Conservation (phyloP, 257 asterid genomes). For the Craterostigma plantagineum region DNA sequence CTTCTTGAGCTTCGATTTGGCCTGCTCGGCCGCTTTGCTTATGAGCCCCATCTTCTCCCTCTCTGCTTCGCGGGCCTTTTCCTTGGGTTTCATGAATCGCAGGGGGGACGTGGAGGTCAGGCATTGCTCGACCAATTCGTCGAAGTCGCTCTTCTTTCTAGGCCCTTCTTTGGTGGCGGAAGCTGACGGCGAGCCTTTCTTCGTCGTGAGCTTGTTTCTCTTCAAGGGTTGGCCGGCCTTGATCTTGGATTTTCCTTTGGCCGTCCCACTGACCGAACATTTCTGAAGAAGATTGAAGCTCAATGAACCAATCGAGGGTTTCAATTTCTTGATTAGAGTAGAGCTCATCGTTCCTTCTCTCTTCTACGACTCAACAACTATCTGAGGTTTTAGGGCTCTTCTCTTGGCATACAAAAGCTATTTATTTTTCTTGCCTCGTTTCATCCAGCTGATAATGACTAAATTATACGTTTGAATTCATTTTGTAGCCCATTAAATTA, state of each 20-base stretch:
- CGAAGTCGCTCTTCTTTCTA: constrained; percentile 33
- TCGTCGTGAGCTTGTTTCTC: constrained; percentile 41
- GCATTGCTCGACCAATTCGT: constrained; percentile 51
- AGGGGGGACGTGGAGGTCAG: constrained; percentile 47
- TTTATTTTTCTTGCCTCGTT: too few relatives aligned
- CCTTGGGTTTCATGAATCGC: constrained; percentile 63
- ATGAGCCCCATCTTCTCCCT: constrained; percentile 72
- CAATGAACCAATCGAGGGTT: constrained; percentile 24
- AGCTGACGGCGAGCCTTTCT: constrained; percentile 29
- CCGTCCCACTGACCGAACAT: constrained; percentile 79
- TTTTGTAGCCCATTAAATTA: too few relatives aligned
- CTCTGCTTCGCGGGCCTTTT: constrained; percentile 44
- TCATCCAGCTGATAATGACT: too few relatives aligned
- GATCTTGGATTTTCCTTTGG: constrained; percentile 69
- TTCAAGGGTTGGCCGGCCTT: constrained; percentile 47
- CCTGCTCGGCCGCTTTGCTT: constrained; percentile 46
- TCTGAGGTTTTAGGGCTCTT: too few relatives aligned
- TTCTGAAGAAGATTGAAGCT: constrained; percentile 44
- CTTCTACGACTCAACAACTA: too few relatives aligned
- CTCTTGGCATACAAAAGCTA: too few relatives aligned
- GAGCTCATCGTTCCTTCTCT: constrained; percentile 14
- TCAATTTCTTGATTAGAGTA: constrained; percentile 24
- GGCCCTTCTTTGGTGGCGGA: constrained; percentile 29
- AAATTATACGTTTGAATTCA: too few relatives aligned
- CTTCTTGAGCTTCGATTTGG: constrained; percentile 41